These are phyloP conservation scores for Aspergillus spinulosporus DNA, from an alignment of 2,329 filamentous ascomycete genomes.

Conservation along the genomic window DNA sequence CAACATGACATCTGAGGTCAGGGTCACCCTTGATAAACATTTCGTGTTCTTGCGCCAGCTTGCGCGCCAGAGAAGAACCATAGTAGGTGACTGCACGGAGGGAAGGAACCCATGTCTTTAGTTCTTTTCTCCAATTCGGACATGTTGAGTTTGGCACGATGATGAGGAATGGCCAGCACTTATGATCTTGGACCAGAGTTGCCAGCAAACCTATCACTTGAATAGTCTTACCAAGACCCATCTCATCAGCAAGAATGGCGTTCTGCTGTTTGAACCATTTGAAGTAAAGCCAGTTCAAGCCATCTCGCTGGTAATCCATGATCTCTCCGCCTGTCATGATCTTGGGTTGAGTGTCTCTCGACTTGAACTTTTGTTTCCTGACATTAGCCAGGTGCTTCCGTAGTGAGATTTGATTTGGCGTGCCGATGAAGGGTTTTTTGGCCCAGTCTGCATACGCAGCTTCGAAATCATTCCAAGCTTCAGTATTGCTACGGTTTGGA, in stretches of 20 bases:
- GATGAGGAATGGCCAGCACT: conserved; percentile 87
- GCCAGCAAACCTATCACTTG: conserved; percentile 84
- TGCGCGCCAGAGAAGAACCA: conserved; percentile 71
- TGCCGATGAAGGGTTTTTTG: conserved; percentile 70
- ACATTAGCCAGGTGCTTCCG: conserved; percentile 68
- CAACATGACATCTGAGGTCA: conserved; percentile 81
- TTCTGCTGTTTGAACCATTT: conserved; percentile 83
- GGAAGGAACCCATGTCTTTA: conserved; percentile 87
- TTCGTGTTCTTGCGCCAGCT: conserved; percentile 78
- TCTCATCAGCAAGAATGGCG: conserved; percentile 92
- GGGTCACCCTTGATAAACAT: conserved; percentile 67
- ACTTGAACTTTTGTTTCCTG: conserved; percentile 68
- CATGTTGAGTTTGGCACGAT: conserved; percentile 95
- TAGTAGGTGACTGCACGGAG: conserved; percentile 91
- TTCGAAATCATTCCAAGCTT: conserved; percentile 75
- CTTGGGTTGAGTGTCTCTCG: conserved; percentile 67
- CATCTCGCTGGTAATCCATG: conserved; percentile 92
- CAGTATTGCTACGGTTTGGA: conserved; percentile 61
- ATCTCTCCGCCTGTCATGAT: conserved; percentile 75
- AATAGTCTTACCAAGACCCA: conserved; percentile 97
- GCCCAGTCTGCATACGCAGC: conserved; percentile 85
- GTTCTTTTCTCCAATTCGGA: conserved; percentile 95
- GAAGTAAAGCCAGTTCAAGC: conserved; percentile 91
- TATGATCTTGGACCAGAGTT: conserved; percentile 66
- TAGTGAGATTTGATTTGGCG: conserved; percentile 57